Evolutionary conservation across 2,329 filamentous ascomycete genomes (phyloP).

Genomic region (Fusarium sarcochroum): DNA sequence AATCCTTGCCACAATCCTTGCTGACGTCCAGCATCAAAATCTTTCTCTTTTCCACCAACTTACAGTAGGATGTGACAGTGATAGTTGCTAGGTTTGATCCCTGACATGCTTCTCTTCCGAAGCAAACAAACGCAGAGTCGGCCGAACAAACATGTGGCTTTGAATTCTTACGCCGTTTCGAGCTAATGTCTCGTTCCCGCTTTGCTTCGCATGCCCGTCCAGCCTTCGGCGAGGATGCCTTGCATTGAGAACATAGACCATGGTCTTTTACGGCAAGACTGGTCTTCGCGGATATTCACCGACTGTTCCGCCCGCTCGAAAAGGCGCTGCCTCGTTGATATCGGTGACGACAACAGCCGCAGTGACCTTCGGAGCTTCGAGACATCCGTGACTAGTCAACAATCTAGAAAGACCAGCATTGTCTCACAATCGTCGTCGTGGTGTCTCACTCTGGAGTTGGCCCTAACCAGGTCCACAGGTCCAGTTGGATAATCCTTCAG

Average conservation of each 20-base stretch:
- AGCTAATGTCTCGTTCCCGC: slow-evolving; percentile 49
- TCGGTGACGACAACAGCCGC: slow-evolving; percentile 28
- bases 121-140: slow-evolving; percentile 40
- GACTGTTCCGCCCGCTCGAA: slow-evolving; percentile 43
- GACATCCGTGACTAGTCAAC: slow-evolving; percentile 28
- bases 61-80: slow-evolving; percentile 24
- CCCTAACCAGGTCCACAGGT: slow-evolving; percentile 7
- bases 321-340: slow-evolving; percentile 32
- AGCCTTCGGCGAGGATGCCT: slow-evolving; percentile 42
- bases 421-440: slow-evolving; percentile 38
- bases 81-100: slow-evolving; percentile 27
- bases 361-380: slow-evolving; percentile 26
- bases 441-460: slow-evolving; percentile 32
- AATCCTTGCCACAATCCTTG: slow-evolving; percentile 24
- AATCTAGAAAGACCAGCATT: slow-evolving; percentile 32
- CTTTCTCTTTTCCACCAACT: slow-evolving; percentile 17
- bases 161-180: slow-evolving; percentile 34
- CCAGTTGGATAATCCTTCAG: slow-evolving; percentile 17
- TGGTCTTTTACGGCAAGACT: slow-evolving; percentile 25
- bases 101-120: slow-evolving; percentile 23
- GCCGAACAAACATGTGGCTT: slow-evolving; percentile 29
- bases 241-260: slow-evolving; percentile 44
- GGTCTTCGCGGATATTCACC: slow-evolving; percentile 44
- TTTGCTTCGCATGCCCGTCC: slow-evolving; percentile 44
- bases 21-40: slow-evolving; percentile 20